Evolutionary conservation across 2,329 filamentous ascomycete species (phyloP).

Genomic region (Cucurbitaria berberidis): DNA sequence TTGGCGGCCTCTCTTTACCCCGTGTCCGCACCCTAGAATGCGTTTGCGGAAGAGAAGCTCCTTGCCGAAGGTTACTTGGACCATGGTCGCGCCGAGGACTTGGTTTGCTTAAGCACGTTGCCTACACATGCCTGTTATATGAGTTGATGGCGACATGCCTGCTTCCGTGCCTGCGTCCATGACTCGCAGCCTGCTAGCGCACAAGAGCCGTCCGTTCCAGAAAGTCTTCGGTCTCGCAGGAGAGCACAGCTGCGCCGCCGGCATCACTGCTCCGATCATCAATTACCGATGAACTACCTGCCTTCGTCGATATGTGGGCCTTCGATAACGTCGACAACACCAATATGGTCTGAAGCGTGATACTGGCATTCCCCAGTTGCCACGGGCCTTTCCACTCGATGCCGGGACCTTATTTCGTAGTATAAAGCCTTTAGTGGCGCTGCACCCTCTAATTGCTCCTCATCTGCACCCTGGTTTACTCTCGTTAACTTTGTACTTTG

Average conservation of each 20-base stretch:
- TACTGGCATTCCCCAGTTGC: slow-evolving; percentile 20
- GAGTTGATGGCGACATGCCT: too few species aligned
- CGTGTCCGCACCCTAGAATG: not conserved
- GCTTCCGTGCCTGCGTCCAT: not conserved
- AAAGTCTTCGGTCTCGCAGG: not conserved
- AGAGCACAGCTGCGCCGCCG: not conserved
- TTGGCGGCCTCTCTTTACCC: not conserved
- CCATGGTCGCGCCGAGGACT: too few species aligned
- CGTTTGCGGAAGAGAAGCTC: not conserved
- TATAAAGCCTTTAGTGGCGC: slow-evolving; percentile 27
- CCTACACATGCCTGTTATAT: too few species aligned
- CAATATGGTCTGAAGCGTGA: slow-evolving; percentile 13
- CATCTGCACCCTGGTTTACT: slow-evolving; percentile 11
- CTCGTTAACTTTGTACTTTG: slow-evolving; percentile 21
- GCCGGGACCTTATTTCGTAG: slow-evolving; percentile 9
- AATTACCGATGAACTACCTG: not conserved
- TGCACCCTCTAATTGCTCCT: slow-evolving; percentile 1
- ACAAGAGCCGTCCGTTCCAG: not conserved
- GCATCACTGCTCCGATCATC: too few species aligned
- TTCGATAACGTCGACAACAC: not conserved
- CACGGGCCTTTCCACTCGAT: slow-evolving; percentile 14
- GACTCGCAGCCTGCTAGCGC: not conserved
- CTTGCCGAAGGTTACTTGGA: too few species aligned
- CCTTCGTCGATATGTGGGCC: slow-evolving; percentile 5
- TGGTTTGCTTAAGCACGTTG: too few species aligned